Evolutionary conservation across 2,329 filamentous ascomycete species (phyloP).

Genomic region (Nectriaceae sp.): DNA sequence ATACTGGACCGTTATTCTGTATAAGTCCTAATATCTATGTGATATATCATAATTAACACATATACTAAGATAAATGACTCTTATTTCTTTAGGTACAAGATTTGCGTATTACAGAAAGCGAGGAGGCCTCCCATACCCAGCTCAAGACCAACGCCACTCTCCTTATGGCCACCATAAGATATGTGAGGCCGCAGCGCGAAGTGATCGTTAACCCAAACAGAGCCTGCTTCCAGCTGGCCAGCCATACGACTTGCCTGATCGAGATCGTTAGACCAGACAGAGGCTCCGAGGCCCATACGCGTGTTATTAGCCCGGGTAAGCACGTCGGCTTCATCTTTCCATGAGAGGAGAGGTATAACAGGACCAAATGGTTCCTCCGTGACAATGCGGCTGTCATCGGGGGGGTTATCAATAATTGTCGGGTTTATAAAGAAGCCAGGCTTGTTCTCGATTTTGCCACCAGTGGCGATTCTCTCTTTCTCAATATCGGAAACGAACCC

Average conservation of each 20-base stretch:
- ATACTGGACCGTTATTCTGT: too few species aligned
- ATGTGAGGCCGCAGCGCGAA: slow-evolving; percentile 39
- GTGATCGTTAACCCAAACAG: slow-evolving; percentile 60
- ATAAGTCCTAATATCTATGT: too few species aligned
- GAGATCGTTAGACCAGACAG: slow-evolving; percentile 58
- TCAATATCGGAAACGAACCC: background rate
- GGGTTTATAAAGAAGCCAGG: slow-evolving; percentile 4
- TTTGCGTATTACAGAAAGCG: background rate
- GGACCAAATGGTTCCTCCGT: slow-evolving; percentile 57
- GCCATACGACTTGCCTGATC: slow-evolving; percentile 53
- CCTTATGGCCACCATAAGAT: slow-evolving; percentile 53
- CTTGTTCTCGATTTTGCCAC: background rate
- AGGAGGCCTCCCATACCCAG: slow-evolving; percentile 33
- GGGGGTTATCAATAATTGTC: slow-evolving; percentile 59
- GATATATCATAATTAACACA: too few species aligned
- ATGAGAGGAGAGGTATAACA: slow-evolving; percentile 63
- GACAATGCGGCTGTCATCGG: slow-evolving; percentile 57
- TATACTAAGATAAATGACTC: too few species aligned
- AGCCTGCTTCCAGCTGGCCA: slow-evolving; percentile 55
- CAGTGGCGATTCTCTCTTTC: background rate
- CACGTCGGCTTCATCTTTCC: slow-evolving; percentile 62
- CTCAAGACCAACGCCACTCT: slow-evolving; percentile 52
- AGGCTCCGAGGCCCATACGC: slow-evolving; percentile 56
- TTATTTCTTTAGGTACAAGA: background rate
- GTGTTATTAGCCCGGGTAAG: slow-evolving; percentile 55